A percentile compares a stretch with the other conserved stretches of the same genome.
Conservation (phyloP, 345 rosid species). For the Balakata baccata region DNA sequence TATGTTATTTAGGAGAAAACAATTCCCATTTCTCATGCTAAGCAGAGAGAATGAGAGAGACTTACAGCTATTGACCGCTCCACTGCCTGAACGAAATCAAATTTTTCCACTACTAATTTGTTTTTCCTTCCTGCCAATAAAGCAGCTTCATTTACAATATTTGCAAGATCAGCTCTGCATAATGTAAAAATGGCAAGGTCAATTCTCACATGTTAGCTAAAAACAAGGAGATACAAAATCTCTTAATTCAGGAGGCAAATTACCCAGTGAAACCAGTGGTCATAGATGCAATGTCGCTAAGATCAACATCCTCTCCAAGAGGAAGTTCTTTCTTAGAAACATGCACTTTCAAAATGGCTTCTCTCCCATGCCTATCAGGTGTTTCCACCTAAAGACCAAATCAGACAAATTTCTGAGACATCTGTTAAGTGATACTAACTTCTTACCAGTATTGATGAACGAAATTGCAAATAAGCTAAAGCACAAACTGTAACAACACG, state of each 20-base stretch:
- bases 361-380: slow-evolving; percentile 88
- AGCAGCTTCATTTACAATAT: slow-evolving; percentile 98
- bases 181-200: slow-evolving; percentile 16
- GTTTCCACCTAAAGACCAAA: slow-evolving; percentile 67
- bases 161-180: slow-evolving; percentile 95
- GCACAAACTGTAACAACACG: slow-evolving; percentile 81
- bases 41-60: slow-evolving; percentile 5
- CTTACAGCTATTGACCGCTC: slow-evolving; percentile 91
- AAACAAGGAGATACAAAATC: slow-evolving; percentile 4
- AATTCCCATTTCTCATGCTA: background rate
- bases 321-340: slow-evolving; percentile 82
- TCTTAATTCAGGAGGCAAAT: slow-evolving; percentile 9
- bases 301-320: slow-evolving; percentile 66
- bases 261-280: slow-evolving; percentile 99
- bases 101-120: slow-evolving; percentile 69
- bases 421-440: slow-evolving; percentile 11
- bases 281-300: slow-evolving; percentile 80
- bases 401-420: slow-evolving; percentile 13
- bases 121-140: slow-evolving; percentile 86
- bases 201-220: background rate
- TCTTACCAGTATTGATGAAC: slow-evolving; percentile 4
- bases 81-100: slow-evolving; percentile 87
- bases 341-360: slow-evolving; percentile 87
- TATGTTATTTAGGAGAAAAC: background rate
- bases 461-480: slow-evolving; percentile 18